Conservation (phyloP, 2,329 filamentous ascomycete genomes). For the Ophiostoma populinum region DNA sequence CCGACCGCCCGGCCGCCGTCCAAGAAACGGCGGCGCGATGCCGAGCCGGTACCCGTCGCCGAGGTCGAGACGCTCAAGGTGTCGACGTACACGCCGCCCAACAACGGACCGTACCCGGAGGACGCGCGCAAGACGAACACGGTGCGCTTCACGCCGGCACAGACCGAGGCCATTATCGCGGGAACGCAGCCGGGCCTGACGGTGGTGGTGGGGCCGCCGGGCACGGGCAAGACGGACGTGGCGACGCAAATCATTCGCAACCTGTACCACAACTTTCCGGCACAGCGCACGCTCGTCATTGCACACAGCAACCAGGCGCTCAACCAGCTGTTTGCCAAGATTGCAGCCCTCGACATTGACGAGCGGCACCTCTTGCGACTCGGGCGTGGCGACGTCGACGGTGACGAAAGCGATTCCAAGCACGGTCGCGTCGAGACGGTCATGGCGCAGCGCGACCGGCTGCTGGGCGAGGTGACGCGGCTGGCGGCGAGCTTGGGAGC, state of each 20-base stretch:
- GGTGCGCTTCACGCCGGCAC: slow-evolving; percentile 77
- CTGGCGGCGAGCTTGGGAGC: slow-evolving; percentile 72
- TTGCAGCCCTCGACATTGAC: slow-evolving; percentile 89
- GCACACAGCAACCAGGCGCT: slow-evolving; percentile 96
- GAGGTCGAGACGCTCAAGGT: slow-evolving; percentile 57
- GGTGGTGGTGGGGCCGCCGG: slow-evolving; percentile 84
- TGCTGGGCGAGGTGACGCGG: slow-evolving; percentile 69
- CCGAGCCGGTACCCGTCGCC: slow-evolving; percentile 45
- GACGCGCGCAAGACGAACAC: slow-evolving; percentile 68
- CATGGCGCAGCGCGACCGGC: slow-evolving; percentile 65
- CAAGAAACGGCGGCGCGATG: slow-evolving; percentile 77
- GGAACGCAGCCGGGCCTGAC: slow-evolving; percentile 89
- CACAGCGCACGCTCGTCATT: slow-evolving; percentile 77
- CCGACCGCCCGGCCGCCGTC: slow-evolving; percentile 43
- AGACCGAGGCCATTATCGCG: slow-evolving; percentile 83
- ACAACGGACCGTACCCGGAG: slow-evolving; percentile 75
- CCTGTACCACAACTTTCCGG: slow-evolving; percentile 93
- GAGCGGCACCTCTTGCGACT: slow-evolving; percentile 82
- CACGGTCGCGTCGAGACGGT: slow-evolving; percentile 90
- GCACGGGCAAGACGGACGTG: slow-evolving; percentile 98
- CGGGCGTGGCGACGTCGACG: slow-evolving; percentile 86
- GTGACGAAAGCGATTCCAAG: slow-evolving; percentile 79
- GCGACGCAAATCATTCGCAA: slow-evolving; percentile 98
- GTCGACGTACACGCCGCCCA: slow-evolving; percentile 76
- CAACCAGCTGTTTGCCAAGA: slow-evolving; percentile 96